phyloP scores from a whole-genome alignment of 495 filamentous ascomycete species.

The Penicillium crystallinum region DNA sequence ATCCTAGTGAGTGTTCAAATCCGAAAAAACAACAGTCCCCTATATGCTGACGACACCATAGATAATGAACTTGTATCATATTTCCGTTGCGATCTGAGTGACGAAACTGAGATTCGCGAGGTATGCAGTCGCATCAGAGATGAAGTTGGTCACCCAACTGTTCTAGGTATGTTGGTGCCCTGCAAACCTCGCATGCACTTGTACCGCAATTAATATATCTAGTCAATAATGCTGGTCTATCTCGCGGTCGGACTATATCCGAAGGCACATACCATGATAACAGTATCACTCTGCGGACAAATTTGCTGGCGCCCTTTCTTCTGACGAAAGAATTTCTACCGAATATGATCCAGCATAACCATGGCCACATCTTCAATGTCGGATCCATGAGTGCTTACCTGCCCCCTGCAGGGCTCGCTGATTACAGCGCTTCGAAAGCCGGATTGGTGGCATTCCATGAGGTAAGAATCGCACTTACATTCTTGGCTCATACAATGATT shows the following conservation, averaged over 20 bases:
- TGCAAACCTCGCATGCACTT: neutral
- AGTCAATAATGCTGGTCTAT: constrained; percentile 78
- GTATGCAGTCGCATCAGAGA: constrained; percentile 59
- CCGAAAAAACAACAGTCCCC: no score
- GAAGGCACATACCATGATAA: constrained; percentile 57
- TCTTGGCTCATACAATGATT: neutral
- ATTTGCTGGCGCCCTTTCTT: constrained; percentile 67
- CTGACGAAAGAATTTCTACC: constrained; percentile 75
- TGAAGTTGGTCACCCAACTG: constrained; percentile 33
- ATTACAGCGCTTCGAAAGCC: constrained; percentile 65
- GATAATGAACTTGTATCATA: neutral
- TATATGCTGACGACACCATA: neutral
- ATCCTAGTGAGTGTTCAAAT: constrained; percentile 43
- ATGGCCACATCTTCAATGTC: constrained; percentile 70
- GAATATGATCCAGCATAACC: constrained; percentile 53
- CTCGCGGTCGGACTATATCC: constrained; percentile 60
- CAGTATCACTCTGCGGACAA: constrained; percentile 57
- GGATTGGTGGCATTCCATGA: constrained; percentile 67
- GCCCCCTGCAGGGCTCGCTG: constrained; percentile 57
- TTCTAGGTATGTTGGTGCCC: neutral
- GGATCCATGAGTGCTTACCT: constrained; percentile 66
- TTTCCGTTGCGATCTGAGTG: constrained; percentile 59
- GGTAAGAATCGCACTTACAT: constrained; percentile 12
- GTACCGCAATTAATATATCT: constrained; percentile 21
- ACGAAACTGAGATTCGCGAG: constrained; percentile 55